Evolutionary conservation across 2,329 filamentous ascomycete species (phyloP).

Genomic region (Coniochaeta prunicola): DNA sequence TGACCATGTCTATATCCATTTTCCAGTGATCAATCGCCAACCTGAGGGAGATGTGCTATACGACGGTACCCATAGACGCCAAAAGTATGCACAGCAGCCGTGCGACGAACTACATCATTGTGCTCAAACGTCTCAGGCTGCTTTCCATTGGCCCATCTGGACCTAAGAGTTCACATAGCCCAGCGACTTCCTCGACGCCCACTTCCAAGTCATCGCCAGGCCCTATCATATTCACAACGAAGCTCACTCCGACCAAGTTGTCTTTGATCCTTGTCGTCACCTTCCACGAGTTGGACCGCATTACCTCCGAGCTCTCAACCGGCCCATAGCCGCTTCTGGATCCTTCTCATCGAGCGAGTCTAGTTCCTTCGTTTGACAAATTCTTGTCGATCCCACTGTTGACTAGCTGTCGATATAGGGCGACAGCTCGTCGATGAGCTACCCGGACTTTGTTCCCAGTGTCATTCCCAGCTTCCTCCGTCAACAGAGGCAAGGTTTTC

Average conservation of each 20-base stretch:
- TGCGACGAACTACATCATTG: neutral
- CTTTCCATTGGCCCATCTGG: neutral
- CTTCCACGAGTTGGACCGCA: too few relatives aligned
- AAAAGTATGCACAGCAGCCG: neutral
- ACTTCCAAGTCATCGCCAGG: neutral
- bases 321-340: neutral
- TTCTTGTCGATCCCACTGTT: neutral
- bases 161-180: neutral
- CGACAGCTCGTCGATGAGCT: neutral
- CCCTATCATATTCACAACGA: neutral
- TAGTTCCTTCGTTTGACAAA: neutral
- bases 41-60: neutral
- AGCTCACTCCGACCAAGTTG: too few relatives aligned
- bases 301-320: too few relatives aligned
- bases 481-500: neutral
- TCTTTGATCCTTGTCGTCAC: too few relatives aligned
- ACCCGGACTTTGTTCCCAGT: neutral
- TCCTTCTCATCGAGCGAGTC: neutral
- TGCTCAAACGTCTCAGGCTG: neutral
- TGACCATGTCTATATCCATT: neutral
- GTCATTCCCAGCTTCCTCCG: neutral
- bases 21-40: neutral
- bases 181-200: neutral
- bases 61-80: neutral
- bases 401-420: neutral